A percentile compares a stretch with the other conserved stretches of the same genome.
Conservation (phyloP, 805 yeast species). For the Yamadazyma sp. region DNA sequence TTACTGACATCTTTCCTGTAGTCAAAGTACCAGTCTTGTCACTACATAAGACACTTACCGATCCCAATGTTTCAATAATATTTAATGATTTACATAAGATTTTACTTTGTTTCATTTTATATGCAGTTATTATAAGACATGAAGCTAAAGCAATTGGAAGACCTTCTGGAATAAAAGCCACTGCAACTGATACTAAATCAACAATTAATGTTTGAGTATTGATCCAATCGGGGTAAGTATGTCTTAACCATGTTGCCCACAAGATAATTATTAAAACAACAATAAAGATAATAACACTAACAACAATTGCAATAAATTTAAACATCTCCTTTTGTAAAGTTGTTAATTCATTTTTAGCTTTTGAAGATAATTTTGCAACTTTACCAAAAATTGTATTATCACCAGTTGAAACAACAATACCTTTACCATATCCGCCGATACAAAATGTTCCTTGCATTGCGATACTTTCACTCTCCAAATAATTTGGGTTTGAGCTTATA, state of each 20-base stretch:
- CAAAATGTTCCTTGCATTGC: slow-evolving; percentile 47
- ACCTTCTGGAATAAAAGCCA: slow-evolving; percentile 52
- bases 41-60: slow-evolving; percentile 45
- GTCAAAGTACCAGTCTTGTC: slow-evolving; percentile 49
- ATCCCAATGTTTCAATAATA: slow-evolving; percentile 56
- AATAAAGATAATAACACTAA: slow-evolving; percentile 22
- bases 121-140: slow-evolving; percentile 48
- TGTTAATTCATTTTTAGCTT: slow-evolving; percentile 35
- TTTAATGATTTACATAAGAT: slow-evolving; percentile 45
- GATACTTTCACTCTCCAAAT: slow-evolving; percentile 40
- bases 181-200: slow-evolving; percentile 44
- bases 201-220: slow-evolving; percentile 37
- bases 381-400: slow-evolving; percentile 45
- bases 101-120: slow-evolving; percentile 40
- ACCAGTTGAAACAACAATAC: slow-evolving; percentile 43
- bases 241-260: slow-evolving; percentile 45
- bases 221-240: slow-evolving; percentile 39
- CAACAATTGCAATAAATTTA: slow-evolving; percentile 28
- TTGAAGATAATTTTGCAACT: slow-evolving; percentile 40
- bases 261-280: slow-evolving; percentile 28
- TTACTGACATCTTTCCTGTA: slow-evolving; percentile 45
- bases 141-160: slow-evolving; percentile 50
- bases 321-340: slow-evolving; percentile 42
- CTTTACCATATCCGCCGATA: slow-evolving; percentile 42
- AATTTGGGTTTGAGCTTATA: slow-evolving; percentile 29